A percentile compares a stretch with the other conserved stretches of the same genome.
Evolutionary conservation across 1,139 yeast species (phyloP).

Genomic region (Candida sp.): DNA sequence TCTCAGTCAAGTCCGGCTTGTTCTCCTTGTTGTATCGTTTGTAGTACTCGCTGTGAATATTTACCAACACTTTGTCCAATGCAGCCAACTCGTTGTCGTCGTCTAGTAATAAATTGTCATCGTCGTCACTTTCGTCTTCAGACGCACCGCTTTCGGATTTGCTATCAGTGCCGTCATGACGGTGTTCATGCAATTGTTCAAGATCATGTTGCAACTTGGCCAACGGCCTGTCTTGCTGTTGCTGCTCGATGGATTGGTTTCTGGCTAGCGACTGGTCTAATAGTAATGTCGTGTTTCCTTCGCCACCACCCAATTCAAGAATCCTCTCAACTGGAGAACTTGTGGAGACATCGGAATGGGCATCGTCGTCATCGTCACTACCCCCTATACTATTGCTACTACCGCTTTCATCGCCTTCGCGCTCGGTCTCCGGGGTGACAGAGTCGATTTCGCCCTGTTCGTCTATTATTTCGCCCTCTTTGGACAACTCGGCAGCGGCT

Average conservation of each 20-base stretch:
- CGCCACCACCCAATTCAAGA: slow-evolving; percentile 52
- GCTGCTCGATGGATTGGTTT: slow-evolving; percentile 63
- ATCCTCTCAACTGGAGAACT: slow-evolving; percentile 54
- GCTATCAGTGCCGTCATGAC: slow-evolving; percentile 18
- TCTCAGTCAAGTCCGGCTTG: slow-evolving; percentile 62
- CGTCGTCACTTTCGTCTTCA: slow-evolving; percentile 26
- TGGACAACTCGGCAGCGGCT: slow-evolving; percentile 21
- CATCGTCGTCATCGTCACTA: slow-evolving; percentile 8
- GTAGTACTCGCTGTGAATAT: slow-evolving; percentile 74
- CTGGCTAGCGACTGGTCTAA: slow-evolving; percentile 61
- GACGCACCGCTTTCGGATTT: slow-evolving; percentile 16
- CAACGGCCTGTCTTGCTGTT: slow-evolving; percentile 76
- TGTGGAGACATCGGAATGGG: slow-evolving; percentile 4
- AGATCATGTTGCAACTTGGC: slow-evolving; percentile 82
- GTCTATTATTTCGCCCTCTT: slow-evolving; percentile 15
- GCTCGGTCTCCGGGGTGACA: slow-evolving; percentile 15
- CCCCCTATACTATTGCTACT: background rate
- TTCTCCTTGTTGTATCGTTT: slow-evolving; percentile 37
- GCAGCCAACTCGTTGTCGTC: slow-evolving; percentile 79
- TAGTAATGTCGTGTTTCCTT: slow-evolving; percentile 46
- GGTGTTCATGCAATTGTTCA: slow-evolving; percentile 54
- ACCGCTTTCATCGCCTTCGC: slow-evolving; percentile 5
- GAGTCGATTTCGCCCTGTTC: slow-evolving; percentile 20
- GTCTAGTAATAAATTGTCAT: slow-evolving; percentile 65
- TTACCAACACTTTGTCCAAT: slow-evolving; percentile 63